Conservation (phyloP, 352 stramenopile species). For the Elongisporangium prolatum region DNA sequence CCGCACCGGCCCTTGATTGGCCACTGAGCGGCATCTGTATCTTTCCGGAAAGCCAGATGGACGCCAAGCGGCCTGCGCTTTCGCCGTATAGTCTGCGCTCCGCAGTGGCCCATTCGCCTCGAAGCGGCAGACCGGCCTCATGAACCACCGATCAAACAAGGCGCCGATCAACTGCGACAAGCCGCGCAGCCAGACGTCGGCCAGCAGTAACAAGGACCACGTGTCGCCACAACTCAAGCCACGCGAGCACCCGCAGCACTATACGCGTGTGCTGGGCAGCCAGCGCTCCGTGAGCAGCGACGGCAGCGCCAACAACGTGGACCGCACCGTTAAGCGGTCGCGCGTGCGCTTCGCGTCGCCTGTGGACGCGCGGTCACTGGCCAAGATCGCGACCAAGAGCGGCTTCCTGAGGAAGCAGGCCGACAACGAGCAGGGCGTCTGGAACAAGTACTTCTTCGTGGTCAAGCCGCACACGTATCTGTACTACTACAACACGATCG, state of each 20-base stretch:
- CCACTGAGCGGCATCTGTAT: not conserved
- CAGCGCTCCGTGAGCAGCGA: constrained; percentile 4
- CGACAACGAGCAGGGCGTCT: constrained; percentile 70
- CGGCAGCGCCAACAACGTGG: not conserved
- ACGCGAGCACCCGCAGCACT: constrained; percentile 9
- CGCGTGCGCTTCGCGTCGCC: constrained; percentile 57
- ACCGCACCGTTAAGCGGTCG: constrained; percentile 29
- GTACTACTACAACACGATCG: constrained; percentile 78
- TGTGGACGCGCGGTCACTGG: constrained; percentile 33
- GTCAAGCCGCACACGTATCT: constrained; percentile 70
- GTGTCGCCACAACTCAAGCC: constrained; percentile 17
- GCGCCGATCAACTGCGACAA: constrained; percentile 11
- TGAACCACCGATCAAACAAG: constrained; percentile 11
- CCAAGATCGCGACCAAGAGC: constrained; percentile 42
- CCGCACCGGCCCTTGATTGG: not conserved
- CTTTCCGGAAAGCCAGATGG: not conserved
- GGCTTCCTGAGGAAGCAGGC: constrained; percentile 73
- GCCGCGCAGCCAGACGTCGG: not conserved
- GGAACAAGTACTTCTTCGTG: constrained; percentile 82
- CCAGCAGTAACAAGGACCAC: constrained; percentile 7
- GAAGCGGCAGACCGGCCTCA: not conserved
- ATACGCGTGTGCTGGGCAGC: constrained; percentile 1
- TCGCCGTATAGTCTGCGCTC: not conserved
- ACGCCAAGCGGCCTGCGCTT: not conserved
- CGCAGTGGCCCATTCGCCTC: not conserved